Evolutionary conservation across 2,329 filamentous ascomycete genomes (phyloP).

Genomic region (Colletotrichum kahawae): DNA sequence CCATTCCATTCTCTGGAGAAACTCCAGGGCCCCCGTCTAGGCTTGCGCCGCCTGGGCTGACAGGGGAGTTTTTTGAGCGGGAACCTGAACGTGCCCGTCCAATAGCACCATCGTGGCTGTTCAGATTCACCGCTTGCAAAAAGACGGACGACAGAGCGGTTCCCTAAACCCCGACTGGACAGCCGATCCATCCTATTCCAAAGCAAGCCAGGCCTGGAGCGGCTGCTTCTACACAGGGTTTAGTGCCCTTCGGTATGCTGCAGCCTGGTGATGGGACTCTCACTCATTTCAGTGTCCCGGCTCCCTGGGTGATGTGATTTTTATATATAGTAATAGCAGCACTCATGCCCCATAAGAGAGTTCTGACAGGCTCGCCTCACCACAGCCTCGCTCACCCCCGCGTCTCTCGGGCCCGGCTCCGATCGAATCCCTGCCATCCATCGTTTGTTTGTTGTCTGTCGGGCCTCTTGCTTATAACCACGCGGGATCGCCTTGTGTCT

Average conservation of each 20-base stretch:
- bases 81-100: not conserved
- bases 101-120: slow-evolving; percentile 14
- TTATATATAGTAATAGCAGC: slow-evolving; percentile 20
- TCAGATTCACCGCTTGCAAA: slow-evolving; percentile 15
- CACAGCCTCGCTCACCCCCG: slow-evolving; percentile 17
- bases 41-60: not conserved
- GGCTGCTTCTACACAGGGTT: not conserved
- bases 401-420: slow-evolving; percentile 10
- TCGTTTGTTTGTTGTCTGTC: not conserved
- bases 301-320: slow-evolving; percentile 8
- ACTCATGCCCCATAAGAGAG: not conserved
- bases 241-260: slow-evolving; percentile 6
- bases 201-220: not conserved
- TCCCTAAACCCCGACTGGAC: not conserved
- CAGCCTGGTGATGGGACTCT: slow-evolving; percentile 3
- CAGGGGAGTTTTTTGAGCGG: not conserved
- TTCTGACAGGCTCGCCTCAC: slow-evolving; percentile 12
- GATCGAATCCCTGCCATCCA: not conserved
- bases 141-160: not conserved
- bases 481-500: not conserved
- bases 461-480: slow-evolving; percentile 11
- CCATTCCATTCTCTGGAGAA: not conserved
- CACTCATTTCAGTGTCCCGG: not conserved
- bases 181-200: not conserved
- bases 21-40: not conserved